Evolutionary conservation across 768 basidiomycete species (phyloP), one percentile per base, ranked within the genome.

Genomic region (Lentinula sp.): DNA sequence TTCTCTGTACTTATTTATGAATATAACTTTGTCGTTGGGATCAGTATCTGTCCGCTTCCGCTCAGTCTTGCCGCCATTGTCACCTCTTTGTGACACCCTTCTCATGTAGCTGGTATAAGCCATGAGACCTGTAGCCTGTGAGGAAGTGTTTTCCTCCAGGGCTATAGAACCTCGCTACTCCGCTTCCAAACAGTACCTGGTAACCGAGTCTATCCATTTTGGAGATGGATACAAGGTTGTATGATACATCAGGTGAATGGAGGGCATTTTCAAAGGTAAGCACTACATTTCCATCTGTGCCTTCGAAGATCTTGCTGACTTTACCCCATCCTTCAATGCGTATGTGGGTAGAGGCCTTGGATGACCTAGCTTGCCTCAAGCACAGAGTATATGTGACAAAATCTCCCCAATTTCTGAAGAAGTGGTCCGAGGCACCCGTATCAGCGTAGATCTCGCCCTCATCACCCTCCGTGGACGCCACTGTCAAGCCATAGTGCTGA

Each of bases 371-470:
- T 8, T 43, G 50, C 3, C 37, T 9, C 0, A 42, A 13, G 11
- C 65, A 50, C 5, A 51, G 37, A 11, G 23, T 23, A 23, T 23
- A 23, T 3, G 23, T 23, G 23, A 23, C 23, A 23, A 23, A 23
- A 23, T 23, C 62, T 3, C 11, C 7, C 16, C 55, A 6, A 31
- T 70, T 61, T 0, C 54, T 59, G 55, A 71, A 70, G 58, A 64
- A 73, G 54, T 70, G 65, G 31, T 70, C 64, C 16, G 51, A 67
- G 0, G 70, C 68, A 9, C 68, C 70, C 13, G 67, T 69, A 46
- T 71, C 67, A 5, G 31, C 39, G 34, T 43, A 23, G 23, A 32
- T 37, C 51, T 53, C 51, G 21, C 51, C 51, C 11, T 2, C 15
- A 15, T 13, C 21, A 3, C 10, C 10, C 23, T 46, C 37, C 8